A percentile compares a stretch with the other conserved stretches of the same genome.
Evolutionary conservation across 805 yeast species (phyloP).

Genomic region (Ogataea nitratoaversa): DNA sequence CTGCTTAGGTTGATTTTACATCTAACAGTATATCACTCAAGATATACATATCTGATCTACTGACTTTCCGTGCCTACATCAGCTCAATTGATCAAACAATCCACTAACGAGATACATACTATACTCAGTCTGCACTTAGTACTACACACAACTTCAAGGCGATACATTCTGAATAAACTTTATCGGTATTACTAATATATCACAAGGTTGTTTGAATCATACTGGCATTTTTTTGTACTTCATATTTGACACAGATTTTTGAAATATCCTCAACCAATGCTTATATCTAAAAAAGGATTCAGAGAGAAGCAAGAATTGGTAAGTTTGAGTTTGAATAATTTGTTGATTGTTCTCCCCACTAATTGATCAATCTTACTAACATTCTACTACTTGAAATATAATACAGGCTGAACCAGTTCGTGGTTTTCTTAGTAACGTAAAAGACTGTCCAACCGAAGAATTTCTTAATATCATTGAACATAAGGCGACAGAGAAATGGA

Average conservation of each 20-base stretch:
- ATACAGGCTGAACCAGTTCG: slow-evolving; percentile 17
- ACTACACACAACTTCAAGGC: no score
- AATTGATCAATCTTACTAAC: slow-evolving; percentile 6
- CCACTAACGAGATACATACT: no score
- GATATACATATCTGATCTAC: no score
- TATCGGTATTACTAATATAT: no score
- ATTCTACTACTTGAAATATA: background rate
- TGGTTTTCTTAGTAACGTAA: slow-evolving; percentile 12
- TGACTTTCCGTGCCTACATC: no score
- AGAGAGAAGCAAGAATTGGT: slow-evolving; percentile 16
- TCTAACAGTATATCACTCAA: no score
- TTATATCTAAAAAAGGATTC: slow-evolving; percentile 13
- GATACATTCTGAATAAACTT: no score
- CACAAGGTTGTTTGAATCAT: background rate
- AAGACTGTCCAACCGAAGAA: slow-evolving; percentile 18
- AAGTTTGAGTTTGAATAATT: background rate
- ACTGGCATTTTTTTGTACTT: no score
- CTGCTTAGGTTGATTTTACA: no score
- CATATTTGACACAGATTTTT: no score
- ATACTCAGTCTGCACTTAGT: no score
- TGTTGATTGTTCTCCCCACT: background rate
- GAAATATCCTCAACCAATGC: slow-evolving; percentile 6
- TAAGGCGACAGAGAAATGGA: slow-evolving; percentile 25
- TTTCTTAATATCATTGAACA: slow-evolving; percentile 15
- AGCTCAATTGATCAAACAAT: no score